Percentiles rank a stretch among this genome's conserved stretches.
Conservation (phyloP, 495 filamentous ascomycete genomes). For the Talaromyces proteolyticus region DNA sequence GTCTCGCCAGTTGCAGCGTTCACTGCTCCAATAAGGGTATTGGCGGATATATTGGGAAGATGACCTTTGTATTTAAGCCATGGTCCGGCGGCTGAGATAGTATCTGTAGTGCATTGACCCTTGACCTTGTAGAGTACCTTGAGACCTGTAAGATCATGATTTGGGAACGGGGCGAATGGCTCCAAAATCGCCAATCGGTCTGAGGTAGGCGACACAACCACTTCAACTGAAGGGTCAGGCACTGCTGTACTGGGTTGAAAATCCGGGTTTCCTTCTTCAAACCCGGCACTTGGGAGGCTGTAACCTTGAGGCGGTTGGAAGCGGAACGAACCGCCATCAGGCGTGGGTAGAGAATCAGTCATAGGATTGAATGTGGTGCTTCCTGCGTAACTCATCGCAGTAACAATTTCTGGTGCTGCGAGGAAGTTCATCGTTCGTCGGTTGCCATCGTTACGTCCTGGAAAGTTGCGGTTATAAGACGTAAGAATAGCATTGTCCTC, state of each 20-base stretch:
- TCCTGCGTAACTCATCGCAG: conserved; percentile 89
- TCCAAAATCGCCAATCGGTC: conserved; percentile 86
- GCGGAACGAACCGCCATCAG: conserved; percentile 76
- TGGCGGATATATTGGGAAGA: conserved; percentile 91
- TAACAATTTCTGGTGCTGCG: conserved; percentile 92
- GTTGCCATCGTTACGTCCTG: conserved; percentile 94
- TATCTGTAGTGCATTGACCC: conserved; percentile 97
- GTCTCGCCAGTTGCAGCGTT: conserved; percentile 90
- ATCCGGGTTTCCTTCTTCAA: conserved; percentile 69
- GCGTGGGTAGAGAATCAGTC: conserved; percentile 76
- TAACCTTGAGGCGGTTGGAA: conserved; percentile 77
- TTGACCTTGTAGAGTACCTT: conserved; percentile 89
- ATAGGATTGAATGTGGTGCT: conserved; percentile 94
- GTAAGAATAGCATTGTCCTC: conserved; percentile 93
- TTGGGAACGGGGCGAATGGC: conserved; percentile 82
- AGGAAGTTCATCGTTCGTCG: conserved; percentile 97
- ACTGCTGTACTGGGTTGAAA: conserved; percentile 67
- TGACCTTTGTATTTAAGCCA: conserved; percentile 99
- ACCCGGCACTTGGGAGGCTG: conserved; percentile 71
- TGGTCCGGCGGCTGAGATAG: conserved; percentile 92
- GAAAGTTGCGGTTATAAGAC: conserved; percentile 98
- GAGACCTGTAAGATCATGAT: conserved; percentile 63
- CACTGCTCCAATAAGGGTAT: conserved; percentile 91
- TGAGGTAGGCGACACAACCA: conserved; percentile 78
- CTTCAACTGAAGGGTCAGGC: conserved; percentile 57